Evolutionary conservation across 805 yeast genomes (phyloP), one percentile per base, ranked within the genome.

Genomic region (Blastobotrys americana): DNA sequence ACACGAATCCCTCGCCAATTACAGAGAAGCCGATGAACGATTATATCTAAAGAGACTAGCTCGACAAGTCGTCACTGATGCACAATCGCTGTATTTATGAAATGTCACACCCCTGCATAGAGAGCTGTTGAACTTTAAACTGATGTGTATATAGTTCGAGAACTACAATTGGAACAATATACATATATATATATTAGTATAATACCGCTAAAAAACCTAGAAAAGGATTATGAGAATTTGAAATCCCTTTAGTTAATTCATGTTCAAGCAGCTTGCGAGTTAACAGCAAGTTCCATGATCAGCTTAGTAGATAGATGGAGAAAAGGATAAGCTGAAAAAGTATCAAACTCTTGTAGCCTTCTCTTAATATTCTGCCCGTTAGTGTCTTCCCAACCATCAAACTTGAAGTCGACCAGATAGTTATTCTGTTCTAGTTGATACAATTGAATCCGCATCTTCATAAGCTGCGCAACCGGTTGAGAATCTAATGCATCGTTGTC

Each of bases 391-490:
- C 97, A 90, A 1, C 97, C 97, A 62, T 90, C 97, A 61, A 90
- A 93, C 65, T 93, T 93, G 71, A 93, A 93, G 64, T 93, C 98
- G 6, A 93, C 97, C 42, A 93, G 71, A 59, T 93, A 93, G 61
- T 90, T 90, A 64, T 93, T 90, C 37, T 95, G 96, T 61, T 93
- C 98, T 51, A 93, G 72, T 62, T 90, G 97, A 66, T 90, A 93
- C 47, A 93, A 72, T 63, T 93, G 98, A 47, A 93, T 93, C 57
- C 89, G 93, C 96, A 93, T 90, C 68, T 84, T 90, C 90, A 90
- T 84, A 68, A 82, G 68, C 61, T 87, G 95, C 5, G 55, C 52
- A 13, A n/a, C 41, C n/a, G 17, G 15, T 20, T 6, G 33, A 5
- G 23, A 33, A 5, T 18, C 10, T 28, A 8, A 16, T 3, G 34